These are phyloP conservation scores for Hemileccinum rubropunctum DNA, from an alignment of 768 basidiomycete genomes.

Conservation along the genomic window DNA sequence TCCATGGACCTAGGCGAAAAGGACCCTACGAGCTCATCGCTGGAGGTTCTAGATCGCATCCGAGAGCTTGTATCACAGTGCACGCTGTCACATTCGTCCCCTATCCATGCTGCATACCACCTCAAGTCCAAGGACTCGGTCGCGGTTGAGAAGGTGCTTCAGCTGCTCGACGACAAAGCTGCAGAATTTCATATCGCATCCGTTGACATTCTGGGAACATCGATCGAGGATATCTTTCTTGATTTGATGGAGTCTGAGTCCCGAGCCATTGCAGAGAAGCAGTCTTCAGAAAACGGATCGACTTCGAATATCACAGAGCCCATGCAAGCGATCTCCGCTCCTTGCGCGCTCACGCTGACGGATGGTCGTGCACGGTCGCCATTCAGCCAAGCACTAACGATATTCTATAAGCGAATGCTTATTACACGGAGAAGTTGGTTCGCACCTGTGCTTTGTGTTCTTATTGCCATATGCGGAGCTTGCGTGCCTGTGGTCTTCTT, in stretches of 20 bases:
- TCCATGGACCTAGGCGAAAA: constrained; percentile 30
- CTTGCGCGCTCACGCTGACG: constrained; percentile 29
- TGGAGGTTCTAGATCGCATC: constrained; percentile 41
- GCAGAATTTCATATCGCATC: constrained; percentile 39
- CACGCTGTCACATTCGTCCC: constrained; percentile 41
- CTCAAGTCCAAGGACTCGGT: constrained; percentile 58
- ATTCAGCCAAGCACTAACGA: constrained; percentile 64
- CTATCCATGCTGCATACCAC: constrained; percentile 49
- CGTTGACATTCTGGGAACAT: constrained; percentile 68
- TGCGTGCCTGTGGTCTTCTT: constrained; percentile 70
- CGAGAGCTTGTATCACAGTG: constrained; percentile 44
- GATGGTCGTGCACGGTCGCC: constrained; percentile 55
- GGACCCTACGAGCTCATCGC: constrained; percentile 10
- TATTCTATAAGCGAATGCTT: constrained; percentile 68
- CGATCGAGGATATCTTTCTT: constrained; percentile 82
- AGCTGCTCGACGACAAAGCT: constrained; percentile 48
- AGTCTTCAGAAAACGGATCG: constrained; percentile 3
- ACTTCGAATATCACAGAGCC: not conserved
- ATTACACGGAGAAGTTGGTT: constrained; percentile 70
- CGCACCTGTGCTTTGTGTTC: constrained; percentile 51
- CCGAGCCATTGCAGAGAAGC: constrained; percentile 19
- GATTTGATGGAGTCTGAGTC: constrained; percentile 53
- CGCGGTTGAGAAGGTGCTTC: constrained; percentile 54
- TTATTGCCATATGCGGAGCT: constrained; percentile 58
- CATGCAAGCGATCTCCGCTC: not conserved